Evolutionary conservation across 1,139 yeast species (phyloP), one percentile per base, ranked within the genome.

Genomic region (Hyphopichia pseudoburtonii): DNA sequence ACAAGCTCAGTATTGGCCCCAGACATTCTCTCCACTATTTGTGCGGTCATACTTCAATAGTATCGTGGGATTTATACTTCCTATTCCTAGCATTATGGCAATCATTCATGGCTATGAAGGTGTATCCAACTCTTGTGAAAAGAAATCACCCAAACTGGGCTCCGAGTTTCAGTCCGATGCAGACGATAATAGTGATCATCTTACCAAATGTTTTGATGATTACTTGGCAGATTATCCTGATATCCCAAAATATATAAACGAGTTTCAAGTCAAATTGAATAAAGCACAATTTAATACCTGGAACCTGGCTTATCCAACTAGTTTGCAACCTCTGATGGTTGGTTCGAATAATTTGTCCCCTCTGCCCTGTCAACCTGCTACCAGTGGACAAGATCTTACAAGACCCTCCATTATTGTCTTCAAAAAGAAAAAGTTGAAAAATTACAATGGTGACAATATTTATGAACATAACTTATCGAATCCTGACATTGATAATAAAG

Each of bases 361-460:
- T 21, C 7, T 21, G 23, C 9, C 23, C 23, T n/a, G n/a, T n/a
- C n/a, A 5, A 16, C 15, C 9, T 8, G 5, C 15, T 17, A n/a
- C 7, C 7, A 24, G 27, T 9, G 5, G 11, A 17, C 15, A 8
- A 28, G 16, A 17, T 28, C 23, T 3, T 11, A 7, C 19, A 18
- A 18, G 17, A 14, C 46, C 51, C 2, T 41, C 48, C 2, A 46
- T 56, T 4, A 52, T 53, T 3, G 60, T 56, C 11, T 56, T 56
- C 34, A 54, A 56, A 29, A 50, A 48, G 47, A 56, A 56, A 35
- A 51, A 53, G 26, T 35, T 56, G 24, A 40, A 38, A 12, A 46
- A 51, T 16, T 25, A 46, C 17, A 39, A 33, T 3, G 37, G 38
- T n/a, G 34, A 34, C n/a, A 52, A 52, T 33, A 47, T 54, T 26